Conservation (phyloP, 225 moss, liverwort and hornwort species). For the Sphagnum contortum region DNA sequence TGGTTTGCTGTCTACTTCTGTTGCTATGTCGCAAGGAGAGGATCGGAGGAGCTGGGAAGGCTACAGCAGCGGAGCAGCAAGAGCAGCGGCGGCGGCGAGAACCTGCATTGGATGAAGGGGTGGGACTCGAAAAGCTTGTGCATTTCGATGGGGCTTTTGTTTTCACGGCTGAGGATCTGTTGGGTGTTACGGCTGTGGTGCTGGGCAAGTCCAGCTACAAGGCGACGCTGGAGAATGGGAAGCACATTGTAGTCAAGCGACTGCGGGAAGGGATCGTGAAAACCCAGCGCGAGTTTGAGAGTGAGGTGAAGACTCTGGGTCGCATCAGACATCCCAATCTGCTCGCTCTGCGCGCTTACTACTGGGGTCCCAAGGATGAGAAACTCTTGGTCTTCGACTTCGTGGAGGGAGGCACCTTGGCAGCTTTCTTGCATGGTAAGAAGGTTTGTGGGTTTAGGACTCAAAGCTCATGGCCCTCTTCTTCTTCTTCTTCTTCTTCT, state of each 20-base stretch:
- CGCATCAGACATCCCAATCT: conserved; percentile 78
- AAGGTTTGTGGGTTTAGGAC: too few species aligned
- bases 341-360: conserved; percentile 72
- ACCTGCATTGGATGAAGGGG: conserved; percentile 54
- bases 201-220: conserved; percentile 88
- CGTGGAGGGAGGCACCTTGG: conserved; percentile 83
- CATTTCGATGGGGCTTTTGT: conserved; percentile 76
- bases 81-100: too few species aligned
- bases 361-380: conserved; percentile 96
- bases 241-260: conserved; percentile 69
- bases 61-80: conserved; percentile 33
- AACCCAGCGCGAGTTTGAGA: conserved; percentile 67
- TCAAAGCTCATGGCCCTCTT: too few species aligned
- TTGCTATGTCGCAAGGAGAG: conserved; percentile 21
- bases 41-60: conserved; percentile 5
- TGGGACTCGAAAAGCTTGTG: conserved; percentile 53
- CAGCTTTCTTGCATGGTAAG: conserved; percentile 77
- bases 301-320: conserved; percentile 68
- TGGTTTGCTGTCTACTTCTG: conserved; percentile 41
- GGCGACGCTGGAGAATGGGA: conserved; percentile 75
- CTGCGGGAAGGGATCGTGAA: conserved; percentile 83
- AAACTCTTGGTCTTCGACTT: conserved; percentile 92
- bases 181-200: conserved; percentile 86
- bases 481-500: too few species aligned
- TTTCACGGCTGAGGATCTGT: conserved; percentile 73